phyloP scores from a whole-genome alignment of 2,329 filamentous ascomycete species.

The Colletotrichum theobromicola region DNA sequence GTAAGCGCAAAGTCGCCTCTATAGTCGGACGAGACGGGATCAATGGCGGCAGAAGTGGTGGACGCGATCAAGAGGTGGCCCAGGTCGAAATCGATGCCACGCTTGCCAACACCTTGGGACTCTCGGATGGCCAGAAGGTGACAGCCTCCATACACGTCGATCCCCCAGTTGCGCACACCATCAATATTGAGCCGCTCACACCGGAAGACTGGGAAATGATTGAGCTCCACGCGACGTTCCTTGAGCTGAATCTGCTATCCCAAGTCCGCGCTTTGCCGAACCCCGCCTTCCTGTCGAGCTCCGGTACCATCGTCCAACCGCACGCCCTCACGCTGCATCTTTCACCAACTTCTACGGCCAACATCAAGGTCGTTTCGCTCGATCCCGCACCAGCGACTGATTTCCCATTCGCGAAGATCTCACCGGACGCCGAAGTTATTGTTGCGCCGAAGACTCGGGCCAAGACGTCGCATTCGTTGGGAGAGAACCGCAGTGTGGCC shows the following conservation, averaged over 20 bases:
- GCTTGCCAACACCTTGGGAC: constrained; percentile 76
- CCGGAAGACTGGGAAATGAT: constrained; percentile 99
- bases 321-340: constrained; percentile 92
- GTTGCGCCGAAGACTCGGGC: constrained; percentile 91
- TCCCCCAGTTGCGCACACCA: constrained; percentile 87
- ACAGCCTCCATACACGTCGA: constrained; percentile 79
- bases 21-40: constrained; percentile 78
- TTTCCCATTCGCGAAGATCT: constrained; percentile 87
- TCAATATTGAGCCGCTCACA: constrained; percentile 95
- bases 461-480: constrained; percentile 68
- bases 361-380: constrained; percentile 85
- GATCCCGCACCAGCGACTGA: constrained; percentile 72
- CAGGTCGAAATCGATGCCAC: constrained; percentile 88
- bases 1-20: constrained; percentile 79
- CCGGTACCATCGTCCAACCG: constrained; percentile 56
- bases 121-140: constrained; percentile 84
- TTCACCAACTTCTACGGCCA: constrained; percentile 93
- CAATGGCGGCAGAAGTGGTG: constrained; percentile 59
- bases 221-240: constrained; percentile 92
- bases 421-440: constrained; percentile 93
- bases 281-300: constrained; percentile 66
- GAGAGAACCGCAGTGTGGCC: constrained; percentile 80
- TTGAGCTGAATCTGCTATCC: constrained; percentile 90
- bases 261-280: constrained; percentile 95
- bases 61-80: constrained; percentile 76